Conservation (phyloP, 83 land plant genomes). For the Thuja plicata region DNA sequence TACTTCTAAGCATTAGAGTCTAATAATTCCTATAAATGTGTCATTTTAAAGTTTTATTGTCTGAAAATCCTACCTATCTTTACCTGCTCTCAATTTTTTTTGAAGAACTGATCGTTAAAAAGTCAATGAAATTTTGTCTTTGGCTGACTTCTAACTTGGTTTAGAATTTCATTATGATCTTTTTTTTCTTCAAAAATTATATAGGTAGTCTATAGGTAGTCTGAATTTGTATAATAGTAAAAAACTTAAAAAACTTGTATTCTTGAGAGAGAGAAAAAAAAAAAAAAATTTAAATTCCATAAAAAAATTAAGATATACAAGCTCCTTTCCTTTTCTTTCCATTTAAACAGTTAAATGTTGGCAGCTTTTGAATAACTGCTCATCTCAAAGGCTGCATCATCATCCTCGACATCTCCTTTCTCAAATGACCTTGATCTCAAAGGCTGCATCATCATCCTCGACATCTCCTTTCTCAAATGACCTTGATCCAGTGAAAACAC, state of each 20-base stretch:
- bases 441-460: slow-evolving; percentile 67
- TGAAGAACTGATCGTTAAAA: slow-evolving; percentile 63
- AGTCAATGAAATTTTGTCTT: slow-evolving; percentile 52
- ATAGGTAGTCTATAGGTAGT: too few species aligned
- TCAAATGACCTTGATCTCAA: slow-evolving; percentile 14
- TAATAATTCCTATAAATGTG: too few species aligned
- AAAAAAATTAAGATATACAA: too few species aligned
- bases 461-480: slow-evolving; percentile 14
- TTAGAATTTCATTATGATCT: slow-evolving; percentile 14
- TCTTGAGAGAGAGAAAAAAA: too few species aligned
- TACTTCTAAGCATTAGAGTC: too few species aligned
- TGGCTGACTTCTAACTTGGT: slow-evolving; percentile 47
- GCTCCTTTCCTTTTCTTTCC: too few species aligned
- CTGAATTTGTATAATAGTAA: too few species aligned
- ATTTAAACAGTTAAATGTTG: slow-evolving; percentile 55
- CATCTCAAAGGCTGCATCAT: slow-evolving; percentile 66
- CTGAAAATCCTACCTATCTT: slow-evolving; percentile 46
- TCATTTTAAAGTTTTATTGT: background rate
- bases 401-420: slow-evolving; percentile 35
- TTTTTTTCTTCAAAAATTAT: too few species aligned
- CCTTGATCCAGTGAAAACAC: slow-evolving; percentile 16
- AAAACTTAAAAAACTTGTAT: too few species aligned
- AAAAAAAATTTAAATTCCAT: too few species aligned
- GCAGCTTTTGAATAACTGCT: slow-evolving; percentile 70
- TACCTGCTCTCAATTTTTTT: slow-evolving; percentile 40